Percentiles rank a stretch among this genome's conserved stretches.
Conservation (phyloP, 2,329 filamentous ascomycete species). For the Tolypocladium guangdongense region DNA sequence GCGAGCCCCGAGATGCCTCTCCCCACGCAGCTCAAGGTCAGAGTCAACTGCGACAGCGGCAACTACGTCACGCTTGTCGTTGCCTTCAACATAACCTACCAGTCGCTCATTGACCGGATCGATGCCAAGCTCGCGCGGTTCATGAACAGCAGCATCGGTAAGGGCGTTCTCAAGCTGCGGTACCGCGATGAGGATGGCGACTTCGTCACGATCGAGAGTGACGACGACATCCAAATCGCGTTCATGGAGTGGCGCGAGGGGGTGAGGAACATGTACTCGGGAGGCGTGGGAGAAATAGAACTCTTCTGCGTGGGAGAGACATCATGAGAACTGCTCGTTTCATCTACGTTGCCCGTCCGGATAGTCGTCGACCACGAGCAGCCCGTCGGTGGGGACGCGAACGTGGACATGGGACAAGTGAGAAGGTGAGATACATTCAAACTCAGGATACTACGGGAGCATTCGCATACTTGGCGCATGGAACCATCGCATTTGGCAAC, state of each 20-base stretch:
- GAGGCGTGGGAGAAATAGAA: slow-evolving; percentile 80
- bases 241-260: slow-evolving; percentile 89
- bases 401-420: not conserved
- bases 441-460: slow-evolving; percentile 5
- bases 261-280: slow-evolving; percentile 42
- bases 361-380: not conserved
- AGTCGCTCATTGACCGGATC: slow-evolving; percentile 87
- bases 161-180: slow-evolving; percentile 72
- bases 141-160: slow-evolving; percentile 72
- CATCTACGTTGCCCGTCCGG: slow-evolving; percentile 1
- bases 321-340: slow-evolving; percentile 8
- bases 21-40: slow-evolving; percentile 81
- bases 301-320: slow-evolving; percentile 60
- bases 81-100: slow-evolving; percentile 88
- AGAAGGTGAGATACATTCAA: not conserved
- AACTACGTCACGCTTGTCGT: slow-evolving; percentile 95
- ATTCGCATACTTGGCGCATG: slow-evolving; percentile 22
- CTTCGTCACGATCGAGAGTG: slow-evolving; percentile 84
- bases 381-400: not conserved
- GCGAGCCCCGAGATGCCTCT: slow-evolving; percentile 40
- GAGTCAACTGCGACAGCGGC: slow-evolving; percentile 76
- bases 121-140: slow-evolving; percentile 88
- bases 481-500: slow-evolving; percentile 12
- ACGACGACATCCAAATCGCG: slow-evolving; percentile 92
- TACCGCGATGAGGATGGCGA: slow-evolving; percentile 91